phyloP scores from a whole-genome alignment of 2,329 filamentous ascomycete species.

The Xylaria sp. region DNA sequence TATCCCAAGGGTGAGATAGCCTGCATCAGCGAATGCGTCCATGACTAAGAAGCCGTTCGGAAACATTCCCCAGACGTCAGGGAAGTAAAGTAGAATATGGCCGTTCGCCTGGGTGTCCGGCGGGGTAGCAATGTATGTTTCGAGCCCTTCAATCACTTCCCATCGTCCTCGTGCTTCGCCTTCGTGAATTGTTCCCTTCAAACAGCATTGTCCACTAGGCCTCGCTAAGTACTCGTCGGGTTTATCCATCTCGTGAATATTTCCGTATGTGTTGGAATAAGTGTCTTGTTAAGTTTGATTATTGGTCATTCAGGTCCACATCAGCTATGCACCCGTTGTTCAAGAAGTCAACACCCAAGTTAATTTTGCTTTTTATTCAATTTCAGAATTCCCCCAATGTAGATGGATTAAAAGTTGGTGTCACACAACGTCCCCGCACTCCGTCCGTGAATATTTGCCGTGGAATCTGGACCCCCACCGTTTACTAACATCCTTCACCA shows the following conservation, averaged over 20 bases:
- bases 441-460: not conserved
- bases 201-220: slow-evolving; percentile 43
- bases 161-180: slow-evolving; percentile 44
- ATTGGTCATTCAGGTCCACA: not conserved
- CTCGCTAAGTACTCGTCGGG: slow-evolving; percentile 38
- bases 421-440: not conserved
- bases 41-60: slow-evolving; percentile 58
- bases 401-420: not conserved
- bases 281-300: not conserved
- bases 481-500: not conserved
- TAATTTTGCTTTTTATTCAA: no score
- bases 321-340: not conserved
- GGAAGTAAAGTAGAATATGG: slow-evolving; percentile 58
- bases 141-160: slow-evolving; percentile 39
- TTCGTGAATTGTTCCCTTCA: slow-evolving; percentile 43
- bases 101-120: slow-evolving; percentile 43
- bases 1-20: slow-evolving; percentile 56
- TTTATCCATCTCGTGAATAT: not conserved
- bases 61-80: slow-evolving; percentile 59
- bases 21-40: slow-evolving; percentile 59
- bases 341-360: no score
- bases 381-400: not conserved
- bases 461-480: not conserved
- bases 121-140: slow-evolving; percentile 46
- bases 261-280: not conserved